Evolutionary conservation across 352 stramenopile species (phyloP), one percentile per base, ranked within the genome.

Genomic region (Blastocystis hominis): DNA sequence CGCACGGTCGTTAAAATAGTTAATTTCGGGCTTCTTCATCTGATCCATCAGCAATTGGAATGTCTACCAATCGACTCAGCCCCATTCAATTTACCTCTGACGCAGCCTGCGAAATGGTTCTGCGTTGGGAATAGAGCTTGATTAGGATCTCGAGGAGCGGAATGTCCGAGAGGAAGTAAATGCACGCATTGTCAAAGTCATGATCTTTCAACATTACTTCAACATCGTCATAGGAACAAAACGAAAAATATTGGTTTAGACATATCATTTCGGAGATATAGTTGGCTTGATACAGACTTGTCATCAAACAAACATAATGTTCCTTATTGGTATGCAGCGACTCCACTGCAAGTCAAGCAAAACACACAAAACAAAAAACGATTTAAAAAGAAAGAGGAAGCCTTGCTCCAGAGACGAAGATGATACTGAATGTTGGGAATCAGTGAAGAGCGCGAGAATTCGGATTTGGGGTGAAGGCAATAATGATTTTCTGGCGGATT

Each of bases 241-340:
- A 40, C 10, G 66, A 47, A 30, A 76, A 24, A 30, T 53, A 54
- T 42, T 76, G 66, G 34, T 76, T 76, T 9, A 76, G 20, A 7
- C 30, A 44, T 36, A 76, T 76, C 66, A 76, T 47, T 59, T 76
- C 66, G 17, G 66, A 76, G 42, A 76, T 46, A 47, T 36, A 76
- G 17, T 30, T 42, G 46, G 38, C n/a, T 3, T 20, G 66, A 76
- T 76, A 76, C 66, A 76, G n/a, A 30, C 66, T 56, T 42, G 56
- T 76, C 46, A 76, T 76, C 34, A 76, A 6, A 47, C 66, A 76
- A 9, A 76, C 30, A 9, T 56, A 56, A n/a, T 53, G 38, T 36
- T 30, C 17, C 40, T 59, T 6, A 7, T 54, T n/a, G 30, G 40
- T 6, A 36, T 6, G 5, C 9, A 68, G 17, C 20, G 20, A 9